phyloP scores from a whole-genome alignment of 2,329 filamentous ascomycete species.

The Huntiella bhutanensis region DNA sequence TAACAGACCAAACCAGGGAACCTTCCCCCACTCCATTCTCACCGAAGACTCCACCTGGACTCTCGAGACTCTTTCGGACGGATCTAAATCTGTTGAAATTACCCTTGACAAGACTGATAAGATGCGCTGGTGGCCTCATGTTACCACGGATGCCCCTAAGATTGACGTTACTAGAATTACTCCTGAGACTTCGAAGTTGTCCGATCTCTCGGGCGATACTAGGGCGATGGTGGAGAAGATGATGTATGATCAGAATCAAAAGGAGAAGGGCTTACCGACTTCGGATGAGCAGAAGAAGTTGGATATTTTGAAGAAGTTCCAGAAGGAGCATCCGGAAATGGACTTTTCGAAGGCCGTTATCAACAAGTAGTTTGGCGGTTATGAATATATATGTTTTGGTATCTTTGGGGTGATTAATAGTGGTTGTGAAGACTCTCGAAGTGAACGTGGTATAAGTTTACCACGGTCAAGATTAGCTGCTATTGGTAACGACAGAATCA shows the following conservation, averaged over 20 bases:
- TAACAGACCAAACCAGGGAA: constrained; percentile 41
- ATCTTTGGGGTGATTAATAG: no score
- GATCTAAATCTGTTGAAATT: constrained; percentile 50
- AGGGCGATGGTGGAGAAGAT: constrained; percentile 99
- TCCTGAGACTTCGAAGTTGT: constrained; percentile 79
- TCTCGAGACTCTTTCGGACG: constrained; percentile 51
- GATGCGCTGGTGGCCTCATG: constrained; percentile 96
- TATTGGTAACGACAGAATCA: no score
- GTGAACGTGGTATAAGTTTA: no score
- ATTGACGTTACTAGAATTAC: constrained; percentile 93
- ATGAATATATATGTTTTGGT: constrained; percentile 16
- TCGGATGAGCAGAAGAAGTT: constrained; percentile 92
- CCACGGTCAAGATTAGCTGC: no score
- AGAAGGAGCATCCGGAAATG: constrained; percentile 57
- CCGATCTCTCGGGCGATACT: constrained; percentile 87
- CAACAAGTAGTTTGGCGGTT: constrained; percentile 15
- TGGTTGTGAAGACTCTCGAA: no score
- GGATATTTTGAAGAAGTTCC: constrained; percentile 85
- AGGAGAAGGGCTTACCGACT: constrained; percentile 73
- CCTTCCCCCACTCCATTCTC: constrained; percentile 60
- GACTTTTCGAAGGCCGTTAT: constrained; percentile 55
- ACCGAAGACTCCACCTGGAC: constrained; percentile 93
- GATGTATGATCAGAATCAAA: constrained; percentile 98
- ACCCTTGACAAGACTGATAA: constrained; percentile 94
- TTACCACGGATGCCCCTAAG: constrained; percentile 67